These are phyloP conservation scores for Globisporangium spiculum DNA, from an alignment of 352 stramenopile genomes.

Conservation along the genomic window DNA sequence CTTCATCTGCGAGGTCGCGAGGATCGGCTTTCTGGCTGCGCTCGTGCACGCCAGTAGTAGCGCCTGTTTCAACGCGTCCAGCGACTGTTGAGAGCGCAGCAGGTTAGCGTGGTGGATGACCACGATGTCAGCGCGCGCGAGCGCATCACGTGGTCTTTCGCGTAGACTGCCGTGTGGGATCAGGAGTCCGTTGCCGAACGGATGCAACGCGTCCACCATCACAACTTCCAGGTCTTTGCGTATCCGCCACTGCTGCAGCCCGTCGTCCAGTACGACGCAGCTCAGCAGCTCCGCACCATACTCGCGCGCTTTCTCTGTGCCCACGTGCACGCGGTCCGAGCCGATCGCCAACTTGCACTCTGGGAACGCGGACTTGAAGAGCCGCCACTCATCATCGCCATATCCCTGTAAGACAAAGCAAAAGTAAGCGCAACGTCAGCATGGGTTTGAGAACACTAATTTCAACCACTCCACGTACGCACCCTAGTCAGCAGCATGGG, in stretches of 20 bases:
- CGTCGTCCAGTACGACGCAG: conserved; percentile 63
- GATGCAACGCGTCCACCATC: conserved; percentile 65
- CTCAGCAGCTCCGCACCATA: conserved; percentile 20
- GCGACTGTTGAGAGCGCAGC: conserved; percentile 15
- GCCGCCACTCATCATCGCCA: conserved; percentile 66
- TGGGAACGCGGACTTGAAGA: conserved; percentile 48
- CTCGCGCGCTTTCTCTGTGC: conserved; percentile 6
- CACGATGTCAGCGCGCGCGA: conserved; percentile 48
- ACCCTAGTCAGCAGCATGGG: conserved; percentile 56
- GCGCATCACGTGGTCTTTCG: conserved; percentile 39
- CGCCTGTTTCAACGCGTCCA: conserved; percentile 16
- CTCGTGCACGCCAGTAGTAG: conserved; percentile 17
- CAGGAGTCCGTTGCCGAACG: conserved; percentile 60
- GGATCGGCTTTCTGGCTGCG: conserved; percentile 16
- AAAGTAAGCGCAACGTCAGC: neutral
- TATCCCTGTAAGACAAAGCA: conserved; percentile 31
- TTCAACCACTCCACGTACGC: conserved; percentile 1
- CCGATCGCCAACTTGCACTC: conserved; percentile 39
- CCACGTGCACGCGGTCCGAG: conserved; percentile 30
- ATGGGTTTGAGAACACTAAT: neutral
- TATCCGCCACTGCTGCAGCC: conserved; percentile 68
- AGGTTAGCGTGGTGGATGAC: conserved; percentile 60
- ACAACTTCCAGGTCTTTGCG: conserved; percentile 64
- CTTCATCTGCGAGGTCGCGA: conserved; percentile 54
- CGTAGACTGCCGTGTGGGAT: conserved; percentile 57